Evolutionary conservation across 2,329 filamentous ascomycete genomes (phyloP).

Genomic region (Fusarium sp.): DNA sequence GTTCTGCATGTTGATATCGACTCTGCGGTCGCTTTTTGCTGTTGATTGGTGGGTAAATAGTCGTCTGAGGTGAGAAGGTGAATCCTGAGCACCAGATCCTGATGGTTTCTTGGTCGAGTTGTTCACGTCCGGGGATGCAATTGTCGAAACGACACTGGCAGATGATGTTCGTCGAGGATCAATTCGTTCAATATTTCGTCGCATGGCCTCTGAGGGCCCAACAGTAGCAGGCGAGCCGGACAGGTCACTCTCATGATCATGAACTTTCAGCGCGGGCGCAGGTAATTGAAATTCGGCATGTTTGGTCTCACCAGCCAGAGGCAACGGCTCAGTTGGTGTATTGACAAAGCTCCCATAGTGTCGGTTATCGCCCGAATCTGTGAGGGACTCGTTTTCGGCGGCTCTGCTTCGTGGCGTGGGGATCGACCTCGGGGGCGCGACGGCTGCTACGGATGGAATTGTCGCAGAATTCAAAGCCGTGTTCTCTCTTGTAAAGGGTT

Average conservation of each 20-base stretch:
- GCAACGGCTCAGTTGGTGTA: conserved; percentile 48
- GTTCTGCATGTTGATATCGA: conserved; percentile 55
- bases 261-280: conserved; percentile 59
- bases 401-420: conserved; percentile 23
- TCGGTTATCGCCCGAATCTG: conserved; percentile 49
- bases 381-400: conserved; percentile 54
- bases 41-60: conserved; percentile 48
- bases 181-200: conserved; percentile 36
- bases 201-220: conserved; percentile 24
- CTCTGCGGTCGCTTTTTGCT: conserved; percentile 42
- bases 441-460: conserved; percentile 15
- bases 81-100: conserved; percentile 27
- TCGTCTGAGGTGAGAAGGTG: conserved; percentile 47
- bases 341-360: conserved; percentile 65
- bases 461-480: conserved; percentile 6
- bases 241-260: conserved; percentile 31
- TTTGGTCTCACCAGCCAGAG: conserved; percentile 36
- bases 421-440: conserved; percentile 28
- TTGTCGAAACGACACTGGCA: conserved; percentile 31
- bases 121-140: conserved; percentile 9
- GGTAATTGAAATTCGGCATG: conserved; percentile 61
- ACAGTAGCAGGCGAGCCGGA: conserved; percentile 40
- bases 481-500: conserved; percentile 11
- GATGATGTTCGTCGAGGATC: conserved; percentile 52
- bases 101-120: conserved; percentile 31